Base-by-base conservation (phyloP, 495 filamentous ascomycete genomes). In the Hypoxylon trugodes region DNA sequence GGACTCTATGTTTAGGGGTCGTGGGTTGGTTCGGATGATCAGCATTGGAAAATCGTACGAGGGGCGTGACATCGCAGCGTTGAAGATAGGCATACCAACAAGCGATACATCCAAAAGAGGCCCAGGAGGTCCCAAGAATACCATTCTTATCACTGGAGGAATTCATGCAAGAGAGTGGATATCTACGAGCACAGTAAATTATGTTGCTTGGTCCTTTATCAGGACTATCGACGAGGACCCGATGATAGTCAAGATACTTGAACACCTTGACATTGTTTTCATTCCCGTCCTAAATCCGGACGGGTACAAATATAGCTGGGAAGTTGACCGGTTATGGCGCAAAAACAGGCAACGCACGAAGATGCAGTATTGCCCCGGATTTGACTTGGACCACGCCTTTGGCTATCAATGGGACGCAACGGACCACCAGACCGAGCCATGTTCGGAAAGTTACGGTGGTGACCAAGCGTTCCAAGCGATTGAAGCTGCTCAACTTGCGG, bases 141-240 rank as follows among this genome's bases (percentile, higher is more conserved):
- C 90, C 1, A 87, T 98, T 48, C 79, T 98, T 35, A 79, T 98
- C 8, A 84, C 87, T 0, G 95, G 93, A 25, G 95, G 94, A 18
- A 83, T 87, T 43, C 95, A 98, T 73, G 94, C 92, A 2, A 84
- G 95, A 6, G 95, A 98, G 79, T 98, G 95, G 95, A 95, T 98
- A 60, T 92, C 91, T 41, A 93, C 90, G 1, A 93, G 88, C 67
- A 94, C 93, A 0, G 92, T 96, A n/a, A 93, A 84, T 45, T 98
- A 96, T 69, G 76, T 96, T 9, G 90, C 93, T 6, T 96, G 93
- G 81, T 90, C 86, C n/a, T 77, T 97, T 26, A 91, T 97, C 30
- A 93, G 89, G 4, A 83, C 85, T 12, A 94, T 91, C 71, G 89
- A 89, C 25, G 89, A 89, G 61, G 76, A 81, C 22, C 75, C 77